Evolutionary conservation across 2,329 filamentous ascomycete species (phyloP).

Genomic region (Epichloe gansuensis): DNA sequence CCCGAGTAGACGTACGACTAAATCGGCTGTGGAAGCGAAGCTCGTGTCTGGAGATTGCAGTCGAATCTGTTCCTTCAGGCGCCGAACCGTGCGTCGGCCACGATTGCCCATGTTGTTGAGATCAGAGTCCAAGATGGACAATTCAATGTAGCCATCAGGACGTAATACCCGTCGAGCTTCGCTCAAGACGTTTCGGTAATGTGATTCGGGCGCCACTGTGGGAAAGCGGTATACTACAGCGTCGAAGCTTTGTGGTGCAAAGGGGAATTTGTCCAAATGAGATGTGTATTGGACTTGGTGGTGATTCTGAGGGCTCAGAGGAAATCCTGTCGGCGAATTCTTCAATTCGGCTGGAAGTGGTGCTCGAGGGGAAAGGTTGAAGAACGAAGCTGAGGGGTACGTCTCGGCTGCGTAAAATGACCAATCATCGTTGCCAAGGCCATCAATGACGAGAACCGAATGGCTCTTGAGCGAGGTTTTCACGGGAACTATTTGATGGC

Average conservation of each 20-base stretch:
- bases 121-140: conserved; percentile 66
- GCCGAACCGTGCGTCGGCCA: conserved; percentile 54
- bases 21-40: conserved; percentile 46
- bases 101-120: conserved; percentile 70
- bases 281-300: conserved; percentile 59
- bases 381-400: conserved; percentile 62
- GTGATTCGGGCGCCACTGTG: conserved; percentile 49
- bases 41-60: conserved; percentile 45
- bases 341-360: conserved; percentile 34
- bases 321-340: conserved; percentile 31
- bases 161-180: conserved; percentile 68
- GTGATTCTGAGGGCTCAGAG: conserved; percentile 53
- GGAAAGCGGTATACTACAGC: conserved; percentile 70
- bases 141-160: conserved; percentile 66
- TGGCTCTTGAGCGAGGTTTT: conserved; percentile 30
- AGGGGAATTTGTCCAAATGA: conserved; percentile 56
- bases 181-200: conserved; percentile 57
- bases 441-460: conserved; percentile 65
- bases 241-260: conserved; percentile 62
- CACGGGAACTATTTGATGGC: conserved; percentile 49
- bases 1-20: conserved; percentile 53
- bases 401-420: conserved; percentile 69
- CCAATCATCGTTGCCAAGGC: conserved; percentile 79
- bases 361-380: conserved; percentile 55
- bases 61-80: conserved; percentile 58